These are phyloP conservation scores for Polyplosphaeria fusca DNA, from an alignment of 495 filamentous ascomycete species.

Conservation along the genomic window DNA sequence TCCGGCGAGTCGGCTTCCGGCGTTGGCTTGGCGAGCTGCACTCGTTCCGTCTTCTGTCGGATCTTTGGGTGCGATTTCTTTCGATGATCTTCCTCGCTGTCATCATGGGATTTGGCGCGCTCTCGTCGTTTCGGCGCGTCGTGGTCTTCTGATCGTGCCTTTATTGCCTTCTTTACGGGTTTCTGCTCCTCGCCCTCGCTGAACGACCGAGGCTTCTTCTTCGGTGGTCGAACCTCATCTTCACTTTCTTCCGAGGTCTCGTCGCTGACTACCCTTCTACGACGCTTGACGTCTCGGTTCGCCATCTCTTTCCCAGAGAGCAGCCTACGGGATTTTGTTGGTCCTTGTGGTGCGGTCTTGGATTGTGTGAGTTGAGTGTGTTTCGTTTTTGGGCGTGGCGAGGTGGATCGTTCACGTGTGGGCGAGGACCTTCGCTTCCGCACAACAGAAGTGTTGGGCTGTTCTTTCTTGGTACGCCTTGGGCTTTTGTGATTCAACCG, in stretches of 20 bases:
- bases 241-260: slow-evolving; percentile 22
- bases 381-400: slow-evolving; percentile 26
- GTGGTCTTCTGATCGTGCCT: slow-evolving; percentile 19
- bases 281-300: slow-evolving; percentile 19
- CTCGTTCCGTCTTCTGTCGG: slow-evolving; percentile 11
- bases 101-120: slow-evolving; percentile 17
- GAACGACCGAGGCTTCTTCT: slow-evolving; percentile 28
- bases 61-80: slow-evolving; percentile 9
- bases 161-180: slow-evolving; percentile 18
- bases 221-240: slow-evolving; percentile 25
- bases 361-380: slow-evolving; percentile 12
- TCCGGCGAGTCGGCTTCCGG: slow-evolving; percentile 29
- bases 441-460: slow-evolving; percentile 1
- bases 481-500: slow-evolving; percentile 45
- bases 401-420: slow-evolving; percentile 20
- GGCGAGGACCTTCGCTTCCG: slow-evolving; percentile 32
- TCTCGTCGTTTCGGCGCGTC: slow-evolving; percentile 2
- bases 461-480: slow-evolving; percentile 30
- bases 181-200: slow-evolving; percentile 30
- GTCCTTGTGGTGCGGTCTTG: slow-evolving; percentile 1
- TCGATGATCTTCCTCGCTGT: slow-evolving; percentile 13
- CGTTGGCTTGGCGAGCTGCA: slow-evolving; percentile 9
- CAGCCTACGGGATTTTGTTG: slow-evolving; percentile 27
- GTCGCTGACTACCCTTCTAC: slow-evolving; percentile 20
- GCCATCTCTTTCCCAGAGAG: slow-evolving; percentile 32